phyloP scores from a whole-genome alignment of 139 green algal species.

The Penium margaritaceum region DNA sequence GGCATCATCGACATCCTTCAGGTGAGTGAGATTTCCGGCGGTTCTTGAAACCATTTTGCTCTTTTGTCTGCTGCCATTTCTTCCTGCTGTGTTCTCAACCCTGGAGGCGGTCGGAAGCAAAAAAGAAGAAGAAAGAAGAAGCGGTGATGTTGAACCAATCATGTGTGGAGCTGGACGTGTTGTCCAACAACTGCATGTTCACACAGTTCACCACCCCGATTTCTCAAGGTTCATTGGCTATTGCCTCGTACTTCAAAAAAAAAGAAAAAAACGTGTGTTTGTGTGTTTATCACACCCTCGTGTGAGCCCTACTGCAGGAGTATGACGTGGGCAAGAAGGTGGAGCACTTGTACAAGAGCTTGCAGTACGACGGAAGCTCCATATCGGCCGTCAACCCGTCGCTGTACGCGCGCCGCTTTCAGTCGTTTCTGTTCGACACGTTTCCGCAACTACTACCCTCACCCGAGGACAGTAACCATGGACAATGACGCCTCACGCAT shows the following conservation, averaged over 20 bases:
- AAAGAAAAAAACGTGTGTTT: background rate
- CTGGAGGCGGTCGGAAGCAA: too few relatives aligned
- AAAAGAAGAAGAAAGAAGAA: too few relatives aligned
- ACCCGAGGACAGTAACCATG: too few relatives aligned
- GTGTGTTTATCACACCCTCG: background rate
- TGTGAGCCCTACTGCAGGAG: slow-evolving; percentile 60
- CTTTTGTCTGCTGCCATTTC: background rate
- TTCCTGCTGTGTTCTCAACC: background rate
- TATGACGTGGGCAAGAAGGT: slow-evolving; percentile 77
- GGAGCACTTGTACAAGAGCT: slow-evolving; percentile 75
- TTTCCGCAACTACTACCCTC: too few relatives aligned
- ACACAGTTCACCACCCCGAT: too few relatives aligned
- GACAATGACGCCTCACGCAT: too few relatives aligned
- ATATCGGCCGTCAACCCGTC: slow-evolving; percentile 73
- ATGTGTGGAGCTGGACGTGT: background rate
- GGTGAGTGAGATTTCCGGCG: slow-evolving; percentile 51
- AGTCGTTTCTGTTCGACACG: slow-evolving; percentile 25
- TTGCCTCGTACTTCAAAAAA: background rate
- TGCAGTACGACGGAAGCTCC: slow-evolving; percentile 62
- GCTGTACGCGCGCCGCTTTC: slow-evolving; percentile 60
- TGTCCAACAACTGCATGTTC: background rate
- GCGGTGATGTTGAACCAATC: too few relatives aligned
- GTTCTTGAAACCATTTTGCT: background rate
- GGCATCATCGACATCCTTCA: slow-evolving; percentile 88
- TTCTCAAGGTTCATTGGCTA: too few relatives aligned